A percentile compares a stretch with the other conserved stretches of the same genome.
These are phyloP conservation scores for Pulveroboletus ravenelii DNA, from an alignment of 768 basidiomycete genomes.

Conservation along the genomic window DNA sequence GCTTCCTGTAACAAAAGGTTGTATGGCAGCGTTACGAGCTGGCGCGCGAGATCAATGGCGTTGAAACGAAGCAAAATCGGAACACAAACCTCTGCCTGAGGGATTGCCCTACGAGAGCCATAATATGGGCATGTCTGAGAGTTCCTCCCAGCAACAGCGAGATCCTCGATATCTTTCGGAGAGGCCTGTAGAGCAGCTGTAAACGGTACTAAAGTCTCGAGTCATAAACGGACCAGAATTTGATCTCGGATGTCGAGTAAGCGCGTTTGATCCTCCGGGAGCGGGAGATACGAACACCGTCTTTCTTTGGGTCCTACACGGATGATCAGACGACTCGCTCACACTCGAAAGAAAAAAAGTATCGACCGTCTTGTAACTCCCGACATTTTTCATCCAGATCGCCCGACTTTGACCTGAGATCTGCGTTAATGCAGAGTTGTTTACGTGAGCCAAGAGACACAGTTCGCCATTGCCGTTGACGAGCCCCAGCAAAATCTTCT, in stretches of 20 bases:
- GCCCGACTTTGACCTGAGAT: conserved; percentile 52
- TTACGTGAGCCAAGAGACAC: conserved; percentile 89
- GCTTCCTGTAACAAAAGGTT: conserved; percentile 81
- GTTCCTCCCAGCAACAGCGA: conserved; percentile 66
- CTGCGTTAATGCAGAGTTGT: conserved; percentile 89
- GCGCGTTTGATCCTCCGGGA: conserved; percentile 56
- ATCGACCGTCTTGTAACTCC: conserved; percentile 65
- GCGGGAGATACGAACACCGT: conserved; percentile 75
- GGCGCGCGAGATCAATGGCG: background rate
- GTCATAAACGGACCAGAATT: conserved; percentile 51
- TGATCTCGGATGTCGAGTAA: conserved; percentile 86
- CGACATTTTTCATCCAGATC: conserved; percentile 89
- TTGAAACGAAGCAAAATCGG: background rate
- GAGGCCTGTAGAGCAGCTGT: conserved; percentile 51
- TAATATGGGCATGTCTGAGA: conserved; percentile 88
- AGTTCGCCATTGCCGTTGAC: conserved; percentile 41
- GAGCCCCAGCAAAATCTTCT: conserved; percentile 22
- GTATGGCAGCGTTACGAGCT: conserved; percentile 93
- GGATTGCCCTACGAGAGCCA: conserved; percentile 80
- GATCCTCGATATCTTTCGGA: conserved; percentile 93
- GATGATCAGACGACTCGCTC: conserved; percentile 1
- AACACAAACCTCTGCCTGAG: conserved; percentile 74
- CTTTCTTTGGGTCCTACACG: conserved; percentile 54
- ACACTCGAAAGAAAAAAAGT: background rate
- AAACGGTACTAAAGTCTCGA: background rate